Conservation (phyloP, 306 rosid genomes). For the Leucaena leucocephala region DNA sequence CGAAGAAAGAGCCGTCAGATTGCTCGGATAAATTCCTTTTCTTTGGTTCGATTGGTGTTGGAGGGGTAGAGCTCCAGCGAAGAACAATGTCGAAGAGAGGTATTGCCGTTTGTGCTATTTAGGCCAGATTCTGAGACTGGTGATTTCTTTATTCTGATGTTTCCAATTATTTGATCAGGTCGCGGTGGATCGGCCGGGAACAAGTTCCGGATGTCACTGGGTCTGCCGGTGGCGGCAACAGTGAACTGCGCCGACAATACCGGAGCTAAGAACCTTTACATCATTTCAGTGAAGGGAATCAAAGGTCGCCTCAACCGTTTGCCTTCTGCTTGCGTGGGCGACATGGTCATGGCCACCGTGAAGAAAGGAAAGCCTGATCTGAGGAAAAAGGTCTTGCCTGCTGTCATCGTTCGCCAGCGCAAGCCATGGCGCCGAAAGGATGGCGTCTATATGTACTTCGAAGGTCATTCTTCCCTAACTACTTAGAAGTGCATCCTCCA, state of each 20-base stretch:
- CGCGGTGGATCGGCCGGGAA: slow-evolving; percentile 34
- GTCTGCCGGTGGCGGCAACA: no score
- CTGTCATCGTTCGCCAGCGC: slow-evolving; percentile 88
- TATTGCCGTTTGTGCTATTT: not conserved
- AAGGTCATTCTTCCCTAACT: not conserved
- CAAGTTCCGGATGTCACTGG: no score
- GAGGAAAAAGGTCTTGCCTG: slow-evolving; percentile 86
- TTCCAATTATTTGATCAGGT: slow-evolving; percentile 41
- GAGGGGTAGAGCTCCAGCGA: not conserved
- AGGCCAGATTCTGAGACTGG: not conserved
- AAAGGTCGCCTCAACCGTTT: slow-evolving; percentile 47
- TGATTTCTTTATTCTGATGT: not conserved
- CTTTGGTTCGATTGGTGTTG: not conserved
- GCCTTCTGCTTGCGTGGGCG: slow-evolving; percentile 90
- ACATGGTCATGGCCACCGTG: slow-evolving; percentile 95
- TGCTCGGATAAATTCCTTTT: not conserved
- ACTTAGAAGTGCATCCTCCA: not conserved
- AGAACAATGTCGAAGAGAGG: slow-evolving; percentile 70
- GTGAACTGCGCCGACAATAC: no score
- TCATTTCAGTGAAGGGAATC: no score
- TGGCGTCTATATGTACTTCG: no score
- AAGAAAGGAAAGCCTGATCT: slow-evolving; percentile 36
- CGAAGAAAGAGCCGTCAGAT: not conserved
- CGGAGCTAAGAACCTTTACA: no score
- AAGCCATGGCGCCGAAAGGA: slow-evolving; percentile 29